Evolutionary conservation across 768 basidiomycete species (phyloP).

Genomic region (Suillus decipiens): DNA sequence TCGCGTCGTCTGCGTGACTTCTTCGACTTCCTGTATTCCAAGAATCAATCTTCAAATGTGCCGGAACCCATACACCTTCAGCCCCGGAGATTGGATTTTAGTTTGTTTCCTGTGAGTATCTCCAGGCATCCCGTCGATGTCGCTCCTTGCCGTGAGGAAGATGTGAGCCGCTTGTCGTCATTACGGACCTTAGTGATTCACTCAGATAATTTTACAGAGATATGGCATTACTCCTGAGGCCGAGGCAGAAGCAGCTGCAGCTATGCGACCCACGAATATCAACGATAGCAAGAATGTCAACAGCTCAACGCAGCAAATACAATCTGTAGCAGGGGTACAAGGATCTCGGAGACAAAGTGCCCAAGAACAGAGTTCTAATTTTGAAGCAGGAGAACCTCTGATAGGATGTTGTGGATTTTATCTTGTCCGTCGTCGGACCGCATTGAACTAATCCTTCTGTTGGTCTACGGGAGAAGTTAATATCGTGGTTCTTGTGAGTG

Average conservation of each 20-base stretch:
- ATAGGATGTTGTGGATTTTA: not conserved
- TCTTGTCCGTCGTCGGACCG: not conserved
- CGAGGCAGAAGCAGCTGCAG: not conserved
- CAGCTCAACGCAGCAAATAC: not conserved
- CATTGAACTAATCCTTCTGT: not conserved
- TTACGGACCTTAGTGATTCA: too few species aligned
- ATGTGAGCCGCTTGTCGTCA: not conserved
- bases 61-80: too few species aligned
- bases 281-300: not conserved
- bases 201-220: not conserved
- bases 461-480: too few species aligned
- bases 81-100: too few species aligned
- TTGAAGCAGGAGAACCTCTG: not conserved
- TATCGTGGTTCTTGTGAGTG: not conserved
- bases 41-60: too few species aligned
- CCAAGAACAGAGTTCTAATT: not conserved
- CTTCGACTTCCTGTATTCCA: too few species aligned
- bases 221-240: not conserved
- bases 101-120: too few species aligned
- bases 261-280: not conserved
- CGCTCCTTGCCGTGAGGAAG: not conserved
- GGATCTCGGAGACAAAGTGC: not conserved
- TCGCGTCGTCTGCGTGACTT: too few species aligned
- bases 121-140: too few species aligned
- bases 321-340: not conserved